Evolutionary conservation across 805 yeast species (phyloP).

Genomic region (Monosporozyma aquatica): DNA sequence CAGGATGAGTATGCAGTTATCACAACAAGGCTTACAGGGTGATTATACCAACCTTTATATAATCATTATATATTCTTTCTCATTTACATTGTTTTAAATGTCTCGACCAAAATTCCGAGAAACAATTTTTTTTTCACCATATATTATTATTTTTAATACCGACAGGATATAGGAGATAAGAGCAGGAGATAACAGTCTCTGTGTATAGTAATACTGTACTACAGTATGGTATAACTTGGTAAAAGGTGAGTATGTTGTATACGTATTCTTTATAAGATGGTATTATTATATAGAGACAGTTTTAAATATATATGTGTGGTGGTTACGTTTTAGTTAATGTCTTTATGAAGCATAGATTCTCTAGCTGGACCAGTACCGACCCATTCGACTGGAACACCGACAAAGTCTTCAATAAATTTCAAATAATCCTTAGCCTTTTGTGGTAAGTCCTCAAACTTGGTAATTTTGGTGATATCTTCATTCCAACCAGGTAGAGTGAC

Average conservation of each 20-base stretch:
- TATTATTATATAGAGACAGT: too few species aligned
- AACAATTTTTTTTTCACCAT: too few species aligned
- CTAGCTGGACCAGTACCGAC: constrained; percentile 98
- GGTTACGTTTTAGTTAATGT: too few species aligned
- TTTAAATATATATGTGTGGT: too few species aligned
- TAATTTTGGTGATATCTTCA: constrained; percentile 64
- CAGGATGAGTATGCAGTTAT: background rate
- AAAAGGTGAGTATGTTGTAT: too few species aligned
- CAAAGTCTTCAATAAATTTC: constrained; percentile 74
- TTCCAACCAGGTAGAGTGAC: constrained; percentile 94
- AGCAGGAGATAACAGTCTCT: background rate
- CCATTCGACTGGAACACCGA: constrained; percentile 85
- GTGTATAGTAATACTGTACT: too few species aligned
- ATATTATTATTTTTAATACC: too few species aligned
- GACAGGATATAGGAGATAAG: background rate
- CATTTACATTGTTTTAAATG: background rate
- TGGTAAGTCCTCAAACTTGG: constrained; percentile 71
- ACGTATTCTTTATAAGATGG: too few species aligned
- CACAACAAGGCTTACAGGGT: too few species aligned
- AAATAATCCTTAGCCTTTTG: constrained; percentile 79
- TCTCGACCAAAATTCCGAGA: too few species aligned
- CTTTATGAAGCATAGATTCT: constrained; percentile 75
- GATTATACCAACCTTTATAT: too few species aligned
- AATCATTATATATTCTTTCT: background rate
- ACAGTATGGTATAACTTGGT: too few species aligned